Evolutionary conservation across 2,329 filamentous ascomycete genomes (phyloP), one percentile per base, ranked within the genome.

Genomic region (Colletotrichum limetticola): DNA sequence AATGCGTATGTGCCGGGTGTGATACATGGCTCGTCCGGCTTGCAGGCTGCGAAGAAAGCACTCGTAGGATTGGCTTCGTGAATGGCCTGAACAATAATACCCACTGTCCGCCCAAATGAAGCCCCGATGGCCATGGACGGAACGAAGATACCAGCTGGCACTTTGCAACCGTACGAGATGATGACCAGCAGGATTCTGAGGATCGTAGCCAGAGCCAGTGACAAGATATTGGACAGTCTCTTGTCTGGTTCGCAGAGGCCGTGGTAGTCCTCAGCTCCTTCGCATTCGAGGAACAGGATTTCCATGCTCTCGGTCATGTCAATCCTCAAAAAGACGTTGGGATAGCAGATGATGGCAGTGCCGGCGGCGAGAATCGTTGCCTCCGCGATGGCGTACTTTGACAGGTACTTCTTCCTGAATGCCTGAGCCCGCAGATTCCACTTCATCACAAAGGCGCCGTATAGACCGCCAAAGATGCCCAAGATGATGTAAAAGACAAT

Each of bases 231-330:
- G 66, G 87, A 86, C 87, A 92, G 92, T 28, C 95, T 91, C 77
- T 94, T 92, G 64, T 93, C 86, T 4, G 88, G 80, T 81, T 98
- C 94, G 87, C 97, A 99, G 19, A 99, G 90, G 6, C 94, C 94
- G 75, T 97, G 91, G 77, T 98, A 98, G 79, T 96, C 94, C 80
- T 97, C 93, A 24, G 88, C 92, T 5, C 93, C 95, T 79, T 97
- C 94, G 77, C 97, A 99, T 80, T 99, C 97, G 16, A 94, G 89
- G 82, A 99, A 99, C 12, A 99, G 85, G 75, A 98, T 97, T 81
- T 98, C 95, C 97, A 99, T 98, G 85, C 95, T 98, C 85, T 98
- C 96, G 0, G 97, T 98, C 97, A 99, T 98, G 83, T 99, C 97
- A 78, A 98, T 98, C 68, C 94, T 89, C 69, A 99, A 81, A 76